A percentile compares a stretch with the other conserved stretches of the same genome.
phyloP scores from a whole-genome alignment of 2,329 filamentous ascomycete species.

The Talaromyces sp. region DNA sequence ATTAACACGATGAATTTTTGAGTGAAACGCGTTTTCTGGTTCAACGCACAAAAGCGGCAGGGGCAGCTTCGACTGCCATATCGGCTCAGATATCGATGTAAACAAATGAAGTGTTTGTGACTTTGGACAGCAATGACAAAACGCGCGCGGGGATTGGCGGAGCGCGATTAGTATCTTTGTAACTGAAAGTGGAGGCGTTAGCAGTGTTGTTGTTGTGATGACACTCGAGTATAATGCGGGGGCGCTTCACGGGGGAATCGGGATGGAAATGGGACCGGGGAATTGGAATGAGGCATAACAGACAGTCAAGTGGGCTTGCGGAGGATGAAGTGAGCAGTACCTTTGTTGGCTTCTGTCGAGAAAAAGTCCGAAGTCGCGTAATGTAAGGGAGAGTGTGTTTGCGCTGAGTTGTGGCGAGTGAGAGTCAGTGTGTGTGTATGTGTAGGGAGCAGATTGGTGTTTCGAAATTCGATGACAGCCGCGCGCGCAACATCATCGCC shows the following conservation, averaged over 20 bases:
- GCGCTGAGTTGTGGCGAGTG: neutral
- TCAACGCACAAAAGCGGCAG: constrained; percentile 10
- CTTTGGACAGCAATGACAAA: neutral
- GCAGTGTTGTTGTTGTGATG: neutral
- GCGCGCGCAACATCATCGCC: neutral
- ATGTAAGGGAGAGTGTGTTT: neutral
- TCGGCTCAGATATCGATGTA: neutral
- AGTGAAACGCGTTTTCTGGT: neutral
- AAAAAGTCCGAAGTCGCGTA: neutral
- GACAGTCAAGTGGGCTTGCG: neutral
- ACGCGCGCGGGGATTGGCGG: neutral
- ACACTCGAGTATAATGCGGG: neutral
- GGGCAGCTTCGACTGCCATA: constrained; percentile 12
- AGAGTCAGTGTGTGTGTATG: too few species aligned
- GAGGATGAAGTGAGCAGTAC: neutral
- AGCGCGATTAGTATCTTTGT: neutral
- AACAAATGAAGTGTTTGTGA: neutral
- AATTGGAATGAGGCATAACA: too few species aligned
- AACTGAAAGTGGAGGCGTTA: neutral
- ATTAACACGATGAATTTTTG: neutral
- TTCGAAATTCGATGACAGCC: neutral
- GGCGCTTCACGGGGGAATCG: neutral
- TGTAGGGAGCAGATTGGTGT: neutral
- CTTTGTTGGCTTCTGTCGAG: neutral
- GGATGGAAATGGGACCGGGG: neutral